phyloP scores from a whole-genome alignment of 176 grass and related monocot genomes.

The Triticum timopheevii region DNA sequence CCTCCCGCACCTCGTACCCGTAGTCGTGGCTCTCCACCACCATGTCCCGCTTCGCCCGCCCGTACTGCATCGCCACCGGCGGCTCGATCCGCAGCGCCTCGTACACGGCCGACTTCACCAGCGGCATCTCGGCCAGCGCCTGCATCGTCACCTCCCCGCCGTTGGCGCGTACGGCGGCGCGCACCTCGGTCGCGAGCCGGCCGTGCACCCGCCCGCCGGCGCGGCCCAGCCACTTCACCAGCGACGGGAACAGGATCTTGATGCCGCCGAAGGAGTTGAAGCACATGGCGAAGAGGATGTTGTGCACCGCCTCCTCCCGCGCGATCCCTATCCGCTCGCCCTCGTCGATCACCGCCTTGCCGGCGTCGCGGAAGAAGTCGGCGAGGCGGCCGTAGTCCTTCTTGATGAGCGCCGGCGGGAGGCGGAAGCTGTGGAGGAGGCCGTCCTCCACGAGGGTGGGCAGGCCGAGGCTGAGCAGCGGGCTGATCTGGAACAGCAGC shows the following conservation, averaged over 20 bases:
- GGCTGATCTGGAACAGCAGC: conserved; percentile 83
- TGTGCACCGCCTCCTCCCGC: conserved; percentile 79
- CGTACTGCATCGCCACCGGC: conserved; percentile 93
- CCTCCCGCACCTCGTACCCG: conserved; percentile 75
- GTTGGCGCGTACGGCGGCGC: conserved; percentile 50
- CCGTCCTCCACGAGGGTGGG: conserved; percentile 79
- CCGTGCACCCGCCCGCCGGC: conserved; percentile 73
- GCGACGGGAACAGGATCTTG: conserved; percentile 67
- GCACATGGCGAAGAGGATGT: conserved; percentile 95
- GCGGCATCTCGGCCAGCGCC: conserved; percentile 84
- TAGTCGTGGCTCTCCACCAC: conserved; percentile 96
- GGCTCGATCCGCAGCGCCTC: conserved; percentile 93
- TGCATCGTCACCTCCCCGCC: conserved; percentile 58
- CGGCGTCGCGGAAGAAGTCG: conserved; percentile 76
- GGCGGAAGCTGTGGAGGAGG: conserved; percentile 74
- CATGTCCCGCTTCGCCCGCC: conserved; percentile 84
- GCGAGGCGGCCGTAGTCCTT: conserved; percentile 83
- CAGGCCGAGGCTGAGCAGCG: conserved; percentile 74
- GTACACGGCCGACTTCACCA: conserved; percentile 88
- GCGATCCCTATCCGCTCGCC: conserved; percentile 67
- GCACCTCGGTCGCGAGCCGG: conserved; percentile 71
- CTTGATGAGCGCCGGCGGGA: conserved; percentile 68
- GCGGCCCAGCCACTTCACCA: conserved; percentile 87
- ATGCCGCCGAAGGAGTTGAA: conserved; percentile 98
- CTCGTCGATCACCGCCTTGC: conserved; percentile 59